These are phyloP conservation scores for Solanum chacoense DNA, from an alignment of 305 asterid species.

Conservation along the genomic window DNA sequence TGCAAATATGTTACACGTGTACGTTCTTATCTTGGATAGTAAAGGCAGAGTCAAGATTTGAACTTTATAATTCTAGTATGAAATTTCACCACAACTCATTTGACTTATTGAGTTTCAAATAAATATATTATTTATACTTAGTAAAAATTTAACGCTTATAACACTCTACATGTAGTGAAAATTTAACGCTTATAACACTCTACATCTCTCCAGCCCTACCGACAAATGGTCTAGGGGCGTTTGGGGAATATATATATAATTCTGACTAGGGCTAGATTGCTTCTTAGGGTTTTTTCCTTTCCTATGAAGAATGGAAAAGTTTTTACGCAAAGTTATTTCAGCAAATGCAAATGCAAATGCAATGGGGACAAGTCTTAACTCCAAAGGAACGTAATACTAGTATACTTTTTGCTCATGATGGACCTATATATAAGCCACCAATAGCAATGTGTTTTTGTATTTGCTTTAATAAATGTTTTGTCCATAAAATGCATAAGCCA, in stretches of 20 bases:
- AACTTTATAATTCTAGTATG: not conserved
- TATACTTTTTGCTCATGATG: not conserved
- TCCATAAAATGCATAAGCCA: not conserved
- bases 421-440: not conserved
- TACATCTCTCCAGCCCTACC: not conserved
- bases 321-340: not conserved
- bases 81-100: not conserved
- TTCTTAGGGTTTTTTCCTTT: not conserved
- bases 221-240: not conserved
- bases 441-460: not conserved
- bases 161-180: not conserved
- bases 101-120: not conserved
- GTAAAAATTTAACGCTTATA: not conserved
- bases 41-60: not conserved
- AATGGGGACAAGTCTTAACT: not conserved
- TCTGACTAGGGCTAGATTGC: not conserved
- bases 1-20: not conserved
- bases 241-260: not conserved
- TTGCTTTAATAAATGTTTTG: not conserved
- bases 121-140: not conserved
- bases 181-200: not conserved
- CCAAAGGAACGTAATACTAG: not conserved
- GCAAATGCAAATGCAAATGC: not conserved
- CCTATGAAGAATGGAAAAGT: not conserved
- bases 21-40: not conserved